A percentile compares a stretch with the other conserved stretches of the same genome.
These are phyloP conservation scores for Gossypium davidsonii DNA, from an alignment of 441 rosid species.

Conservation along the genomic window DNA sequence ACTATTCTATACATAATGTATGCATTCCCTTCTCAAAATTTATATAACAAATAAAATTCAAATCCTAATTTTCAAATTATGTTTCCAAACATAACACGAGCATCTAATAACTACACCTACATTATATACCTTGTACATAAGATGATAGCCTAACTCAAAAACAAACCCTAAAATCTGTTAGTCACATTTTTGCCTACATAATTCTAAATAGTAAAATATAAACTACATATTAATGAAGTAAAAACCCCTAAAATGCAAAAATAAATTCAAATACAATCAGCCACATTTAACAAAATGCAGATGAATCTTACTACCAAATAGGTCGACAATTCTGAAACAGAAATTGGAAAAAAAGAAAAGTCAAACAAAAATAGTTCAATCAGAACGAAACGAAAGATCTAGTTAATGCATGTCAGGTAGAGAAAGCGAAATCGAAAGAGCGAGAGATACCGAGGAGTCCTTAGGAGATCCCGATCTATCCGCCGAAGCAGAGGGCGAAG, in stretches of 20 bases:
- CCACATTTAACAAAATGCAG: constrained; percentile 28
- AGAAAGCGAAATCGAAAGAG: constrained; percentile 5
- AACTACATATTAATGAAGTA: neutral
- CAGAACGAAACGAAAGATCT: neutral
- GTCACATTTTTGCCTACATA: neutral
- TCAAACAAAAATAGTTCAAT: neutral
- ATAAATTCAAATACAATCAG: neutral
- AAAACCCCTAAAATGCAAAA: neutral
- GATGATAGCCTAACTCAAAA: neutral
- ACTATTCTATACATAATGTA: no score
- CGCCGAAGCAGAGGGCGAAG: constrained; percentile 53
- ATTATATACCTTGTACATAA: no score
- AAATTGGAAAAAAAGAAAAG: neutral
- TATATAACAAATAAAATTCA: no score
- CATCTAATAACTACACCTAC: no score
- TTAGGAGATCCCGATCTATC: constrained; percentile 61
- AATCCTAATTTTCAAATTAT: no score
- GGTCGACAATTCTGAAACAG: neutral
- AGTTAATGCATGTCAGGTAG: neutral
- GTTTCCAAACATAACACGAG: no score
- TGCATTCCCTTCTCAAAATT: no score
- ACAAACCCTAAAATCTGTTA: neutral
- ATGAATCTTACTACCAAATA: neutral
- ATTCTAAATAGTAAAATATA: neutral
- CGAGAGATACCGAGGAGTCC: constrained; percentile 43